These are phyloP conservation scores for Termitomyces sp. DNA, from an alignment of 768 basidiomycete species.

Conservation along the genomic window DNA sequence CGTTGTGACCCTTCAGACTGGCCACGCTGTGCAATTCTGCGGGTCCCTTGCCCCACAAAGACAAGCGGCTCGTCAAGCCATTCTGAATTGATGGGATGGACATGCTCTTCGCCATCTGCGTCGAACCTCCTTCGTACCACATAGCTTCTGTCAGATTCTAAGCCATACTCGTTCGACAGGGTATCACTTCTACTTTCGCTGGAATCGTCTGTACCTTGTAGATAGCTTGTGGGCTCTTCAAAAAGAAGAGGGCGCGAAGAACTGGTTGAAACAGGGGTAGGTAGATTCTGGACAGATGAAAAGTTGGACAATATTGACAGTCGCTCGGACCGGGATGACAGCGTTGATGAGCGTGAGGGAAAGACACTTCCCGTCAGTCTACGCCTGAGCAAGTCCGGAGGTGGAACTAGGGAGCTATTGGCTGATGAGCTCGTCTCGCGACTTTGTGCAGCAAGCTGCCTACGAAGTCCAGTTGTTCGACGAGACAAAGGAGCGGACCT, in stretches of 20 bases:
- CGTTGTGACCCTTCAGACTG: constrained; percentile 19
- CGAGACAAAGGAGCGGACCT: background rate
- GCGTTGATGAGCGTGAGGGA: constrained; percentile 21
- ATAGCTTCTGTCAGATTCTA: constrained; percentile 28
- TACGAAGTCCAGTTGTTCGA: constrained; percentile 1
- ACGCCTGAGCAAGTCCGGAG: constrained; percentile 24
- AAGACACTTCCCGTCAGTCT: constrained; percentile 14
- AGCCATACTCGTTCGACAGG: constrained; percentile 10
- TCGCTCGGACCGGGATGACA: constrained; percentile 28
- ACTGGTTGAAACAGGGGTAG: constrained; percentile 32
- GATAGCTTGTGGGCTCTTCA: constrained; percentile 39
- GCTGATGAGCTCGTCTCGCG: background rate
- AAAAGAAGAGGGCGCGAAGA: constrained; percentile 36
- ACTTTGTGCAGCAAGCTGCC: constrained; percentile 1
- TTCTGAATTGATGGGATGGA: constrained; percentile 38
- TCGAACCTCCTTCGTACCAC: constrained; percentile 34
- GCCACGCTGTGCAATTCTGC: constrained; percentile 6
- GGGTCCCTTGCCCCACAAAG: constrained; percentile 30
- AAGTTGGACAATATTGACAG: constrained; percentile 42
- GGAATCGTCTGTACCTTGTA: constrained; percentile 17
- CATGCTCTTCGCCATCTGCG: constrained; percentile 37
- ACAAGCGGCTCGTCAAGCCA: constrained; percentile 37
- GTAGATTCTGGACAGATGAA: constrained; percentile 37
- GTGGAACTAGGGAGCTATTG: constrained; percentile 8
- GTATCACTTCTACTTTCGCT: constrained; percentile 7